phyloP scores from a whole-genome alignment of 2,329 filamentous ascomycete species.

The Penicillium sp. region DNA sequence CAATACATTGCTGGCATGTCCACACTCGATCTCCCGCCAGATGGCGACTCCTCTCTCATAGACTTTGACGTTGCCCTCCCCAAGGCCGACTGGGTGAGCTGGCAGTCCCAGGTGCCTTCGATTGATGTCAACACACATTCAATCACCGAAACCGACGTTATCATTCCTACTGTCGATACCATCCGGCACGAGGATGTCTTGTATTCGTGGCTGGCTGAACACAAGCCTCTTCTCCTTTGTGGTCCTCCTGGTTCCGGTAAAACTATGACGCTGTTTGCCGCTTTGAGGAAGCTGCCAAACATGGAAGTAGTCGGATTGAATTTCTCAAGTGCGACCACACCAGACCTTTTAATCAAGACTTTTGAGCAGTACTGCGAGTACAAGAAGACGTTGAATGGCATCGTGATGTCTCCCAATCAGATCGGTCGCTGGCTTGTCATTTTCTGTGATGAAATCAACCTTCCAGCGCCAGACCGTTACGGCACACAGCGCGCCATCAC shows the following conservation, averaged over 20 bases:
- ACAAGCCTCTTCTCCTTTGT: slow-evolving; percentile 93
- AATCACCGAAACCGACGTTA: slow-evolving; percentile 93
- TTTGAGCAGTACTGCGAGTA: slow-evolving; percentile 99
- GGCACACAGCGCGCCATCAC: slow-evolving; percentile 96
- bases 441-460: slow-evolving; percentile 99
- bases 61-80: slow-evolving; percentile 90
- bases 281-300: slow-evolving; percentile 89
- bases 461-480: slow-evolving; percentile 95
- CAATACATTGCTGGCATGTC: slow-evolving; percentile 76
- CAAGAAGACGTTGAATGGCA: slow-evolving; percentile 94
- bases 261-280: slow-evolving; percentile 99
- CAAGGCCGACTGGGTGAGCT: slow-evolving; percentile 79
- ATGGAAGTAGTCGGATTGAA: slow-evolving; percentile 99
- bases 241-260: slow-evolving; percentile 98
- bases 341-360: slow-evolving; percentile 95
- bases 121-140: slow-evolving; percentile 98
- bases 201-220: slow-evolving; percentile 98
- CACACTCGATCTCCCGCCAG: slow-evolving; percentile 74
- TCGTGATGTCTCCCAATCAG: slow-evolving; percentile 90
- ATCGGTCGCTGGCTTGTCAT: slow-evolving; percentile 97
- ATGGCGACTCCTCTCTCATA: slow-evolving; percentile 76
- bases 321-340: slow-evolving; percentile 97
- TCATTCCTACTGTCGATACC: slow-evolving; percentile 96
- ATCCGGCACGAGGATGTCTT: slow-evolving; percentile 98
- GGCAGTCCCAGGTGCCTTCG: slow-evolving; percentile 89